A percentile compares a stretch with the other conserved stretches of the same genome.
Evolutionary conservation across 768 basidiomycete genomes (phyloP).

Genomic region (Tylopilus sp.): DNA sequence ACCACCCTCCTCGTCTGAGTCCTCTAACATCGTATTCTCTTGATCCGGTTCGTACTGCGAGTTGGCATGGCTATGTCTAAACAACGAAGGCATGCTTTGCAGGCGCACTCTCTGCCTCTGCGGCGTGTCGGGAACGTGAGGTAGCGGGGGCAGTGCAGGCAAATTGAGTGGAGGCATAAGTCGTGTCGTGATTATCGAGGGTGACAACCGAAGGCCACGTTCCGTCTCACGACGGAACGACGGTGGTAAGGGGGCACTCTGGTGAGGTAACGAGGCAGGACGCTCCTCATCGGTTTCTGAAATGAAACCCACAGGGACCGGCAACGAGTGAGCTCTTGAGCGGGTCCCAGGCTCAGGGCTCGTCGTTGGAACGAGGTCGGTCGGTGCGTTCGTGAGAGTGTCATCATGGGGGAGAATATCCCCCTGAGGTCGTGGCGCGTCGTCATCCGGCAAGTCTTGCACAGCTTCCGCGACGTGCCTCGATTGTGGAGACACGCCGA

Average conservation of each 20-base stretch:
- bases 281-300: constrained; percentile 3
- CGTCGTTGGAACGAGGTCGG: not conserved
- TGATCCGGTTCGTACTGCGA: constrained; percentile 21
- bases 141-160: constrained; percentile 42
- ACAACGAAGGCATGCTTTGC: constrained; percentile 54
- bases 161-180: constrained; percentile 48
- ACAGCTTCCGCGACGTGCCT: constrained; percentile 3
- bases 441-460: constrained; percentile 10
- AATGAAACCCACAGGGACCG: not conserved
- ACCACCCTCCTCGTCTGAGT: constrained; percentile 34
- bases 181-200: constrained; percentile 42
- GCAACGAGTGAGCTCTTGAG: not conserved
- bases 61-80: constrained; percentile 34
- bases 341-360: not conserved
- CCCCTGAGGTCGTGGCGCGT: constrained; percentile 14
- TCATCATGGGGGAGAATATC: constrained; percentile 7
- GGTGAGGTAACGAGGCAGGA: constrained; percentile 6
- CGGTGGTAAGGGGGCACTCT: constrained; percentile 16
- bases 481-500: not conserved
- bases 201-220: constrained; percentile 42
- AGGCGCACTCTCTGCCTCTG: constrained; percentile 33
- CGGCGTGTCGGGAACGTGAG: constrained; percentile 7
- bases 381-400: constrained; percentile 4
- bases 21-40: constrained; percentile 18
- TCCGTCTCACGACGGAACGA: constrained; percentile 27